A percentile compares a stretch with the other conserved stretches of the same genome.
These are phyloP conservation scores for Endotrypanum monterogeii DNA, from an alignment of 208 protist genomes.

Conservation along the genomic window DNA sequence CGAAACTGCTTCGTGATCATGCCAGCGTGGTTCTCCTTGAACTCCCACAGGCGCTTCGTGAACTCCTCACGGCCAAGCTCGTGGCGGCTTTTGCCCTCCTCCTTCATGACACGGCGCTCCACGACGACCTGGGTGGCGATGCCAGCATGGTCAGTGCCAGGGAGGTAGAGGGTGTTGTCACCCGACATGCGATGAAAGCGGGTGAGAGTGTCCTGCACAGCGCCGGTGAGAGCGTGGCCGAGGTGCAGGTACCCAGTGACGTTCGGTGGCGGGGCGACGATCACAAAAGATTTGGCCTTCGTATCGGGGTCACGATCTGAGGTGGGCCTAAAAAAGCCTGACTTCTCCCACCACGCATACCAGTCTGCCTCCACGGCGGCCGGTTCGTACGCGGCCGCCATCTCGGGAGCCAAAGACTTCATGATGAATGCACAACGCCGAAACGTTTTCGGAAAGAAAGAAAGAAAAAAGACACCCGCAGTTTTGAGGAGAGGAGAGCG, in stretches of 20 bases:
- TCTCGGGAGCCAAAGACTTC: slow-evolving; percentile 81
- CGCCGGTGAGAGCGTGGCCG: slow-evolving; percentile 98
- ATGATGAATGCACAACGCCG: slow-evolving; percentile 59
- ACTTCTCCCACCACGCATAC: slow-evolving; percentile 98
- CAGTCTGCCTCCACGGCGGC: slow-evolving; percentile 95
- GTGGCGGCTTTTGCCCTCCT: slow-evolving; percentile 90
- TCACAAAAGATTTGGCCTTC: slow-evolving; percentile 91
- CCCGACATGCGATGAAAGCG: slow-evolving; percentile 98
- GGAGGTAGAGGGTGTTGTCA: slow-evolving; percentile 97
- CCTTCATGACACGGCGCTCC: slow-evolving; percentile 95
- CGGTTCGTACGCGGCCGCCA: slow-evolving; percentile 94
- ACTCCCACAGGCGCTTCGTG: slow-evolving; percentile 97
- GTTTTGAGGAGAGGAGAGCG: not conserved
- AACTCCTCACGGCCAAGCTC: slow-evolving; percentile 98
- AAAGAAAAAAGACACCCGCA: not conserved
- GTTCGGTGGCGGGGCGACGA: slow-evolving; percentile 99
- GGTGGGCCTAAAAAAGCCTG: slow-evolving; percentile 95
- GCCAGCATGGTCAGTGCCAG: slow-evolving; percentile 99
- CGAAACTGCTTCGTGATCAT: slow-evolving; percentile 97
- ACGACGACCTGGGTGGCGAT: slow-evolving; percentile 99
- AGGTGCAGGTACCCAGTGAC: slow-evolving; percentile 99
- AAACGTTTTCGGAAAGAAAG: slow-evolving; percentile 42
- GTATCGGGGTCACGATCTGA: slow-evolving; percentile 68
- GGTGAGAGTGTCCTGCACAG: slow-evolving; percentile 96
- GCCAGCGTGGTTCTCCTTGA: slow-evolving; percentile 96